Evolutionary conservation across 108 stramenopile species (phyloP), one percentile per base, ranked within the genome.

Genomic region (Cylindrotheca fusiformis): DNA sequence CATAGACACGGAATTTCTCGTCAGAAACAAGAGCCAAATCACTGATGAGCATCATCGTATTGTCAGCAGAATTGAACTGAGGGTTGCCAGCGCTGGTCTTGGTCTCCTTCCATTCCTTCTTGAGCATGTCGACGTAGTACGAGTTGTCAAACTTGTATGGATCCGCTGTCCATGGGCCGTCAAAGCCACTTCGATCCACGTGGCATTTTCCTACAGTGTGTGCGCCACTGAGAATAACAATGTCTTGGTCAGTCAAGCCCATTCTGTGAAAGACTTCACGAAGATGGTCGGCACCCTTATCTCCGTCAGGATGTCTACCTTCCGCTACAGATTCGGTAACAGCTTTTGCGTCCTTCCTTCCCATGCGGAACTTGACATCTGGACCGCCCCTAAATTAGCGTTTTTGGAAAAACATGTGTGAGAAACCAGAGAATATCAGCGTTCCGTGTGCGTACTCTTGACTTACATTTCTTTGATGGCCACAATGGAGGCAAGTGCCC

Each of bases 231-330:
- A 97, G 71, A 4, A 93, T 94, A 21, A 97, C 97, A 72, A 96
- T 96, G n/a, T 89, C 95, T 71, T 93, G 86, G 70, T 97, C 97
- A 32, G 71, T 77, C 50, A 97, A 71, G 33, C 97, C 97, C 95
- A 95, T 96, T 52, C 93, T 92, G 80, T 92, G 81, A 65, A 97
- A 97, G 54, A 97, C 87, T 62, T 95, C 87, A 53, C 97, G 92
- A 51, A 95, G 75, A 69, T 95, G 92, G 18, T 82, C 83, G 4
- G 85, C 81, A 58, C 83, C 93, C 41, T 64, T 65, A 55, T 86
- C 85, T 22, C 78, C 70, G 12, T 63, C 81, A 14, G 96, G 96
- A 2, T 95, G 77, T 18, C 96, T 84, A 58, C 94, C 93, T 69
- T 84, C 81, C 8, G 85, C 77, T 12, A 41, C 36, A 14, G 52